Evolutionary conservation across 306 rosid genomes (phyloP).

Genomic region (Rosa persica): DNA sequence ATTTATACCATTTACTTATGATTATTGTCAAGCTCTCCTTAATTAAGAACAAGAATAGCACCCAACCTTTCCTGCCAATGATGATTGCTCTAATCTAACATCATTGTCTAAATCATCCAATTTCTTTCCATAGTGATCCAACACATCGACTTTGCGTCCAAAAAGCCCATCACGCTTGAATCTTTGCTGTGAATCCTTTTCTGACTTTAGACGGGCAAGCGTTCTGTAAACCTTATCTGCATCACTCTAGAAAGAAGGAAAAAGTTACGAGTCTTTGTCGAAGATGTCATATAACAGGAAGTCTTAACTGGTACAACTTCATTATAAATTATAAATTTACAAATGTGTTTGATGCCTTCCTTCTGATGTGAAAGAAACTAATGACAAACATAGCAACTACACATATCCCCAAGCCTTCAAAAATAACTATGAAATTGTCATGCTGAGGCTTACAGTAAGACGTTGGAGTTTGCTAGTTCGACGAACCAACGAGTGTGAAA

Average conservation of each 20-base stretch:
- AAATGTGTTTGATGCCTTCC: background rate
- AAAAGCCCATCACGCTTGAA: slow-evolving; percentile 54
- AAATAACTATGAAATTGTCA: background rate
- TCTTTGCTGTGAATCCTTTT: slow-evolving; percentile 38
- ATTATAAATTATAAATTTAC: background rate
- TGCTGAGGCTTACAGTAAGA: slow-evolving; percentile 55
- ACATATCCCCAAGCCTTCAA: background rate
- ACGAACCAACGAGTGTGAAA: slow-evolving; percentile 59
- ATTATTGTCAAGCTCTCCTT: background rate
- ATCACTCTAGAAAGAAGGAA: slow-evolving; percentile 52
- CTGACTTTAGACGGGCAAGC: slow-evolving; percentile 44
- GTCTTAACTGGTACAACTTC: background rate
- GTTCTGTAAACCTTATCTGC: slow-evolving; percentile 60
- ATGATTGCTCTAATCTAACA: slow-evolving; percentile 67
- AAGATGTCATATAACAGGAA: slow-evolving; percentile 2
- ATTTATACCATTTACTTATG: background rate
- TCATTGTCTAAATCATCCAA: slow-evolving; percentile 62
- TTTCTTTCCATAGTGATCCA: slow-evolving; percentile 58
- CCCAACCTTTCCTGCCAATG: slow-evolving; percentile 54
- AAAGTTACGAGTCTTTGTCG: slow-evolving; percentile 1
- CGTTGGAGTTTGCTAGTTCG: slow-evolving; percentile 52
- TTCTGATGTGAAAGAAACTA: background rate
- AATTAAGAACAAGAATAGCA: slow-evolving; percentile 2
- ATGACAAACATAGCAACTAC: background rate
- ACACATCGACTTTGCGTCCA: slow-evolving; percentile 50